phyloP scores from a whole-genome alignment of 1,284 basidiomycete species.

The Naganishia cerealis region DNA sequence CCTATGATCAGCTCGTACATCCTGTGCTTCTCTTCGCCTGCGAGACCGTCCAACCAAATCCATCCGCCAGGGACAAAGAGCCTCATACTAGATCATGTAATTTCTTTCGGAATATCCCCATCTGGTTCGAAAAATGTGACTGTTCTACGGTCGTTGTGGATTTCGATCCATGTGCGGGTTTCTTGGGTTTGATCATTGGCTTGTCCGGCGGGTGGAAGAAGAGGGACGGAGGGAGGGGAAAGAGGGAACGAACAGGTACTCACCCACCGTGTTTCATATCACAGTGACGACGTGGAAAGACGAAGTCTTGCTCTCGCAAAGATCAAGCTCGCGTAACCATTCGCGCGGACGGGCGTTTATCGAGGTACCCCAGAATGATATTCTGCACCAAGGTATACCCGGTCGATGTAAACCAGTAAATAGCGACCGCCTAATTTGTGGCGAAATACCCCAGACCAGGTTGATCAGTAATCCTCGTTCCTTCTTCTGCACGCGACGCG shows the following conservation, averaged over 20 bases:
- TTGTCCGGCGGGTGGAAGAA: neutral
- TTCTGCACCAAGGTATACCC: conserved; percentile 56
- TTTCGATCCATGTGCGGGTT: conserved; percentile 29
- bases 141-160: conserved; percentile 19
- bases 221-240: neutral
- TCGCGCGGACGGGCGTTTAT: neutral
- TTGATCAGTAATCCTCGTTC: neutral
- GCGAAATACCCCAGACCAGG: neutral
- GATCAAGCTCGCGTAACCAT: neutral
- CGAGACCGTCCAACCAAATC: neutral
- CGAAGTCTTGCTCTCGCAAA: neutral
- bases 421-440: conserved; percentile 53
- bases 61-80: conserved; percentile 7
- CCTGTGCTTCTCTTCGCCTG: neutral
- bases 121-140: conserved; percentile 17
- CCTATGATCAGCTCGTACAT: neutral
- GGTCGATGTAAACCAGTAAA: conserved; percentile 59
- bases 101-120: conserved; percentile 27
- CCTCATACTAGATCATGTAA: conserved; percentile 36
- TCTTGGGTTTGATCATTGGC: conserved; percentile 35
- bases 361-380: conserved; percentile 34
- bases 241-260: neutral
- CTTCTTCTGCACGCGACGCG: neutral
- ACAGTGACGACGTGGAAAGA: neutral
- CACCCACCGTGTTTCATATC: neutral